Evolutionary conservation across 2,329 filamentous ascomycete species (phyloP).

Genomic region (Ophidiomyces ophidiicola): DNA sequence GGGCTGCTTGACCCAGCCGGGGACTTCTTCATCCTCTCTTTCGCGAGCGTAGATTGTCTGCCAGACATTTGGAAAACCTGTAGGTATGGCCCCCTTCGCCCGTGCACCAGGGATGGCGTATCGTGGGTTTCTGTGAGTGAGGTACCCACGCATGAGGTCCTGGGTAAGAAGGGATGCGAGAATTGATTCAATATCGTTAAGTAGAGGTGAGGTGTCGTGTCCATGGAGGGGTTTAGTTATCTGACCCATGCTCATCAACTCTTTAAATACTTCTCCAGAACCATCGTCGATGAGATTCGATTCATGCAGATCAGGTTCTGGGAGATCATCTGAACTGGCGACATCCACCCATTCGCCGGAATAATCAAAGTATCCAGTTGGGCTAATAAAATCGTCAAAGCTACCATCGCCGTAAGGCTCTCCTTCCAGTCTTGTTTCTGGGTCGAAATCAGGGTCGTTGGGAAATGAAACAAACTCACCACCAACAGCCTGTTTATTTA

Average conservation of each 20-base stretch:
- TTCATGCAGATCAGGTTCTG: constrained; percentile 3
- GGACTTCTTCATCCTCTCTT: constrained; percentile 51
- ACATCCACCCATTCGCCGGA: constrained; percentile 19
- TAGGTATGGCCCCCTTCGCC: constrained; percentile 30
- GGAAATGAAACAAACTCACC: constrained; percentile 15
- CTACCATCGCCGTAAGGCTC: constrained; percentile 18
- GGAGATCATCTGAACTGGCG: constrained; percentile 5
- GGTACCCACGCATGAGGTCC: constrained; percentile 69
- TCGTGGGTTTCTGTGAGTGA: constrained; percentile 61
- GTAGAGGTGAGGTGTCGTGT: constrained; percentile 32
- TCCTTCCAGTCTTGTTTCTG: constrained; percentile 14
- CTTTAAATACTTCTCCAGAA: constrained; percentile 5
- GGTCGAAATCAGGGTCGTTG: constrained; percentile 25
- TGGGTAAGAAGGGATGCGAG: constrained; percentile 67
- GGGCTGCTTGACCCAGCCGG: constrained; percentile 56
- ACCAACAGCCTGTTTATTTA: neutral
- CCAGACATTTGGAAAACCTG: constrained; percentile 60
- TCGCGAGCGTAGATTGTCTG: constrained; percentile 52
- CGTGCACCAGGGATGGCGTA: constrained; percentile 69
- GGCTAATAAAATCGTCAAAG: constrained; percentile 28
- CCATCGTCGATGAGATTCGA: constrained; percentile 1
- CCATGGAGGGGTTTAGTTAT: constrained; percentile 13
- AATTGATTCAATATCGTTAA: constrained; percentile 59
- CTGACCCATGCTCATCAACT: constrained; percentile 1
- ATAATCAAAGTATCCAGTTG: constrained; percentile 26